Evolutionary conservation across 2,329 filamentous ascomycete genomes (phyloP).

Genomic region (Trichoderma sp.): DNA sequence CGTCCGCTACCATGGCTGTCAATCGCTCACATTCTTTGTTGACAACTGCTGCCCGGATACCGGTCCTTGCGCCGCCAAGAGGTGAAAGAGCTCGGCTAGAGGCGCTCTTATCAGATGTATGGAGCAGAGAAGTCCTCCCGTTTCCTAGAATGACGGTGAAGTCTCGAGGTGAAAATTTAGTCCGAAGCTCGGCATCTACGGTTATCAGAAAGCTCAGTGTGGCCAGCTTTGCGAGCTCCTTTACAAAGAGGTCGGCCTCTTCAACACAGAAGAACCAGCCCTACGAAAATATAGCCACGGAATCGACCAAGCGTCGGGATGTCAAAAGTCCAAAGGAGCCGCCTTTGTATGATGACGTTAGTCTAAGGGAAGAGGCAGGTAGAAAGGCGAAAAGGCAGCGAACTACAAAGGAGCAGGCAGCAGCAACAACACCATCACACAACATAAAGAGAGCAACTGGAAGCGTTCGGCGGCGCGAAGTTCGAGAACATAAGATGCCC

Average conservation of each 20-base stretch:
- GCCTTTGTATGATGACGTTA: neutral
- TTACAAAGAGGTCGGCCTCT: constrained; percentile 70
- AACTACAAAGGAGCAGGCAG: neutral
- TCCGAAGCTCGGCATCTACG: constrained; percentile 77
- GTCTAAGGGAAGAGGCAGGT: neutral
- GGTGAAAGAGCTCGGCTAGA: constrained; percentile 79
- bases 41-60: constrained; percentile 65
- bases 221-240: constrained; percentile 74
- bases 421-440: neutral
- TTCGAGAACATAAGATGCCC: neutral
- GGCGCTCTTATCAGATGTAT: constrained; percentile 72
- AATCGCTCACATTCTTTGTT: constrained; percentile 78
- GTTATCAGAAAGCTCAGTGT: constrained; percentile 88
- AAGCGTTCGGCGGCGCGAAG: neutral
- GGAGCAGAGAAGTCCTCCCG: constrained; percentile 78
- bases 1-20: constrained; percentile 54
- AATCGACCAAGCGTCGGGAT: constrained; percentile 18
- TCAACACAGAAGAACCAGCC: constrained; percentile 34
- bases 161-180: constrained; percentile 67
- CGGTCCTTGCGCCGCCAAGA: constrained; percentile 72
- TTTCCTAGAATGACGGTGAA: constrained; percentile 77
- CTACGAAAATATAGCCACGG: constrained; percentile 6
- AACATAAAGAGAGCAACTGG: neutral
- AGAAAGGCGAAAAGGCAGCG: constrained; percentile 23
- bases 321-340: neutral